Conservation (phyloP, 257 asterid genomes). For the Plectranthus barbatus region DNA sequence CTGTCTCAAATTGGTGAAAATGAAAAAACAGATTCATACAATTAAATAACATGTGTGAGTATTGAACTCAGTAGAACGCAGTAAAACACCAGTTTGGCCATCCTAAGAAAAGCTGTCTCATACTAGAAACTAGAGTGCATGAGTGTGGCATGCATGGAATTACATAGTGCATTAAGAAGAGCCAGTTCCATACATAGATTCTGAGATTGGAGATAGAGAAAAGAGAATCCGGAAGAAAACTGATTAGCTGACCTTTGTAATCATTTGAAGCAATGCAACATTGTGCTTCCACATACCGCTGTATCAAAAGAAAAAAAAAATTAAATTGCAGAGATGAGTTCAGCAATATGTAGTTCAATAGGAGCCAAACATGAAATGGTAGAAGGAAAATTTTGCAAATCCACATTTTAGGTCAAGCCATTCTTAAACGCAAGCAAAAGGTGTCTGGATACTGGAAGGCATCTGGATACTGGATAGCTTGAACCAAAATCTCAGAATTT, state of each 20-base stretch:
- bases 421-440: not conserved
- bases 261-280: conserved; percentile 90
- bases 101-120: conserved; percentile 2
- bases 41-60: not conserved
- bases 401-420: not conserved
- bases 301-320: conserved; percentile 25
- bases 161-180: not conserved
- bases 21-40: not conserved
- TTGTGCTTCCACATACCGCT: conserved; percentile 95
- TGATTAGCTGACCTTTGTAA: conserved; percentile 62
- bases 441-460: not conserved
- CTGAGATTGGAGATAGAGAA: not conserved
- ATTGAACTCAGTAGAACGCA: conserved; percentile 4
- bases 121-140: conserved; percentile 13
- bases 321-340: conserved; percentile 3
- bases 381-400: not conserved
- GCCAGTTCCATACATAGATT: not conserved
- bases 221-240: conserved; percentile 7
- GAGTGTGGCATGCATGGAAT: not conserved
- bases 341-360: not conserved
- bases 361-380: conserved; percentile 2
- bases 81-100: conserved; percentile 1
- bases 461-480: conserved; percentile 6
- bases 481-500: not conserved
- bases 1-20: conserved; percentile 4